Conservation (phyloP, 2,329 filamentous ascomycete species). For the Paraphoma chrysanthemicola region DNA sequence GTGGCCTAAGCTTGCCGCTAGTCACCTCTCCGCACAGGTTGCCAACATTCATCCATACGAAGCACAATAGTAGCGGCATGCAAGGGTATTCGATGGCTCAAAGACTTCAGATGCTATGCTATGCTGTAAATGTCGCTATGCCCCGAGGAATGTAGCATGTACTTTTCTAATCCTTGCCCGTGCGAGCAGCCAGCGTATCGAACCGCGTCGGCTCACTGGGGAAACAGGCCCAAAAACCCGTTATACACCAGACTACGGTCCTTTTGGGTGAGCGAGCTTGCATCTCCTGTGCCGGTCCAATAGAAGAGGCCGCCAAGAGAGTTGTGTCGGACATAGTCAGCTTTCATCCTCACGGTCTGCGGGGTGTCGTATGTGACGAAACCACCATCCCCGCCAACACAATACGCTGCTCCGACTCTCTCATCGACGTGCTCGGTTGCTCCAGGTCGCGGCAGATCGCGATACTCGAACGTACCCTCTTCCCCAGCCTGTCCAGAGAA, state of each 20-base stretch:
- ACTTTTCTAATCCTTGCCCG: background rate
- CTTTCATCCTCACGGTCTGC: conserved; percentile 77
- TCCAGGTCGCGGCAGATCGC: conserved; percentile 67
- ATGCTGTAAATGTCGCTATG: background rate
- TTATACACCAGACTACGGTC: conserved; percentile 66
- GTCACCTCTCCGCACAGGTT: background rate
- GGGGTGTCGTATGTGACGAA: conserved; percentile 84
- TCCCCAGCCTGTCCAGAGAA: conserved; percentile 63
- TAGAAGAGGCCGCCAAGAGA: conserved; percentile 80
- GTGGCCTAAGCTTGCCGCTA: background rate
- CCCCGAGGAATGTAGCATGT: background rate
- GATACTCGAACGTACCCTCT: conserved; percentile 76
- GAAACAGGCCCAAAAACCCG: conserved; percentile 62
- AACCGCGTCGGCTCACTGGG: conserved; percentile 22
- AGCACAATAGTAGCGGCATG: background rate
- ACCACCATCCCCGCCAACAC: conserved; percentile 74
- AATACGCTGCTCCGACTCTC: conserved; percentile 72
- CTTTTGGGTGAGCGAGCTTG: conserved; percentile 51
- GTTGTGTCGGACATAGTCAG: conserved; percentile 73
- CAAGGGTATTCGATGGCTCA: background rate
- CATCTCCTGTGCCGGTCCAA: conserved; percentile 79
- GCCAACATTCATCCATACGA: background rate
- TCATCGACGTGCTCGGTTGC: conserved; percentile 73
- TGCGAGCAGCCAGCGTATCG: background rate
- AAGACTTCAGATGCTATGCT: background rate